Percentiles rank a stretch among this genome's conserved stretches.
phyloP scores from a whole-genome alignment of 2,329 filamentous ascomycete genomes.

The Esteya vermicola region DNA sequence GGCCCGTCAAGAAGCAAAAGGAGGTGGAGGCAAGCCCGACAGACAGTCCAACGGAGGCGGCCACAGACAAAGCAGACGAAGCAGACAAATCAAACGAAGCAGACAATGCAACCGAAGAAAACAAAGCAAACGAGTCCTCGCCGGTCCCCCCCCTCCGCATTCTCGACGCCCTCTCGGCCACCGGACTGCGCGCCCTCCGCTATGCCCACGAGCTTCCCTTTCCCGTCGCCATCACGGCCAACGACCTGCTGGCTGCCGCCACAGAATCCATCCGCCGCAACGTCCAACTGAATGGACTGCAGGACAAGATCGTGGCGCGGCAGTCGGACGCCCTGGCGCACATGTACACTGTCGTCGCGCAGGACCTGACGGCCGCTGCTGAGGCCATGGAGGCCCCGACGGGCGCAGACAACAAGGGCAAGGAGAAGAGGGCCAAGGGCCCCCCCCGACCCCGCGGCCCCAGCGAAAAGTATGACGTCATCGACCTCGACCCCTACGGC shows the following conservation, averaged over 20 bases:
- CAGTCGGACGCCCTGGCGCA: conserved; percentile 76
- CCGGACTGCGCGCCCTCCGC: conserved; percentile 76
- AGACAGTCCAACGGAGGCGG: neutral
- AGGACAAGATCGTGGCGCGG: conserved; percentile 55
- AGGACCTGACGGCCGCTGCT: conserved; percentile 29
- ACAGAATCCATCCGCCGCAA: conserved; percentile 74
- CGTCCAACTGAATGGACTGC: conserved; percentile 65
- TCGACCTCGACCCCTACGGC: conserved; percentile 93
- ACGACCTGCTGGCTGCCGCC: conserved; percentile 70
- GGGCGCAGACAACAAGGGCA: neutral
- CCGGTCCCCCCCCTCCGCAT: conserved; percentile 54
- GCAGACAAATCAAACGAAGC: neutral
- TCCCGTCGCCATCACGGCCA: conserved; percentile 68
- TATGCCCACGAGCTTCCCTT: conserved; percentile 88
- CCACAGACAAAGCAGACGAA: neutral
- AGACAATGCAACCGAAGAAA: neutral
- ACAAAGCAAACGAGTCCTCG: neutral
- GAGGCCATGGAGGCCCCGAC: conserved; percentile 13
- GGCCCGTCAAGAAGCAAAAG: conserved; percentile 15
- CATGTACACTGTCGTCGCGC: conserved; percentile 66
- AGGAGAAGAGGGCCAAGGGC: neutral
- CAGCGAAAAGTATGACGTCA: conserved; percentile 64
- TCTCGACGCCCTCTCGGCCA: conserved; percentile 87
- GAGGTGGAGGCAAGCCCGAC: neutral
- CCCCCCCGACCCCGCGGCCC: no score